A percentile compares a stretch with the other conserved stretches of the same genome.
phyloP scores from a whole-genome alignment of 345 rosid species.

The Eutrema yunnanense region DNA sequence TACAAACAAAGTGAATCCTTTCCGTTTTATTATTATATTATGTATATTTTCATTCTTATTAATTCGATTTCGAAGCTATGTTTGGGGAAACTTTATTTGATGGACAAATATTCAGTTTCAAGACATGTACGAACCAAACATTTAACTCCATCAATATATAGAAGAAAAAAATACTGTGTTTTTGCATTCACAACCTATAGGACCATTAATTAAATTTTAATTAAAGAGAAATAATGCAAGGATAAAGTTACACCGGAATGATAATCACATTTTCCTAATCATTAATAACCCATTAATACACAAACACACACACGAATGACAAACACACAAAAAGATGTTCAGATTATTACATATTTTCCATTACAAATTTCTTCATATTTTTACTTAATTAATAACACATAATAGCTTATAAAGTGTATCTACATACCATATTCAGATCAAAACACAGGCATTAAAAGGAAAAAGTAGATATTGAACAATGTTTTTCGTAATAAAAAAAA shows the following conservation, averaged over 20 bases:
- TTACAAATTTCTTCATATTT: constrained; percentile 19
- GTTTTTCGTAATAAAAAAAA: constrained; percentile 14
- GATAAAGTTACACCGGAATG: not conserved
- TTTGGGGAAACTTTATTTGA: not conserved
- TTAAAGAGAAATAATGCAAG: not conserved
- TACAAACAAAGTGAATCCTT: not conserved
- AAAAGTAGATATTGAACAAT: constrained; percentile 19
- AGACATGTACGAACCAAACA: not conserved
- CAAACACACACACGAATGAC: not conserved
- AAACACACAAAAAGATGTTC: constrained; percentile 10
- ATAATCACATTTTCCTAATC: not conserved
- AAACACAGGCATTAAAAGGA: constrained; percentile 12
- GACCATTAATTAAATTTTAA: not conserved
- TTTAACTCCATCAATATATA: not conserved
- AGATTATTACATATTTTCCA: constrained; percentile 23
- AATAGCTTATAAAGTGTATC: constrained; percentile 24
- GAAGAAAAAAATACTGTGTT: not conserved
- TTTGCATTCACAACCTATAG: not conserved
- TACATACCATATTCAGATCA: constrained; percentile 28
- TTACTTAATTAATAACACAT: constrained; percentile 16
- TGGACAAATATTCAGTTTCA: not conserved
- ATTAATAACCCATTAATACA: not conserved
- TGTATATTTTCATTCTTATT: not conserved
- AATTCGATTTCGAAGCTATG: not conserved
- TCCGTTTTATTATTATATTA: not conserved